Conservation (phyloP, 2,329 filamentous ascomycete species). For the Fusarium redolens region DNA sequence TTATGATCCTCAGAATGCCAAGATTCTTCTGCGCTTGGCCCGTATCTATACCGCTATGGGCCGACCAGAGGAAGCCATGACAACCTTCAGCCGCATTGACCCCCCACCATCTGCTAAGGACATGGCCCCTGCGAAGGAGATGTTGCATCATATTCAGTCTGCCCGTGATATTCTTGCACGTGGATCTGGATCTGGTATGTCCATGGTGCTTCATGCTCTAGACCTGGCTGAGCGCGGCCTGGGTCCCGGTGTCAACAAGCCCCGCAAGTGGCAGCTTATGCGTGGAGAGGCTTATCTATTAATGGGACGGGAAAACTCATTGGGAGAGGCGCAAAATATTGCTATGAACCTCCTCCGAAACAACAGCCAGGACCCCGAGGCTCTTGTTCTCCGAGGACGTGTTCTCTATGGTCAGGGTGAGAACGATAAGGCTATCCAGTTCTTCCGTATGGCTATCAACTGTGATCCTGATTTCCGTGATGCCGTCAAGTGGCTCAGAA, state of each 20-base stretch:
- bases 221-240: conserved; percentile 89
- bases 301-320: conserved; percentile 88
- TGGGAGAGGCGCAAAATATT: conserved; percentile 92
- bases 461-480: conserved; percentile 93
- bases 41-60: conserved; percentile 91
- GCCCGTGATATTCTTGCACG: conserved; percentile 81
- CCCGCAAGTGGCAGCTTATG: conserved; percentile 94
- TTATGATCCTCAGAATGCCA: conserved; percentile 85
- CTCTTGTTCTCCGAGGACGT: conserved; percentile 87
- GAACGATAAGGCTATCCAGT: conserved; percentile 92
- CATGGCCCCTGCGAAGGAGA: conserved; percentile 82
- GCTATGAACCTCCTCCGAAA: conserved; percentile 86
- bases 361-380: conserved; percentile 94
- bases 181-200: conserved; percentile 82
- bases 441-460: conserved; percentile 88
- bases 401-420: conserved; percentile 92
- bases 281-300: conserved; percentile 91
- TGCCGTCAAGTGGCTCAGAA: conserved; percentile 87
- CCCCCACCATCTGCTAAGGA: conserved; percentile 88
- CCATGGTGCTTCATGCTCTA: conserved; percentile 91
- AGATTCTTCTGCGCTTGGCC: conserved; percentile 87
- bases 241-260: conserved; percentile 78
- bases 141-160: conserved; percentile 83
- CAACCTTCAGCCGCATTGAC: conserved; percentile 82
- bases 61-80: conserved; percentile 85